Base-by-base conservation (phyloP, 2,329 filamentous ascomycete species). In the Fusarium goolgardi region DNA sequence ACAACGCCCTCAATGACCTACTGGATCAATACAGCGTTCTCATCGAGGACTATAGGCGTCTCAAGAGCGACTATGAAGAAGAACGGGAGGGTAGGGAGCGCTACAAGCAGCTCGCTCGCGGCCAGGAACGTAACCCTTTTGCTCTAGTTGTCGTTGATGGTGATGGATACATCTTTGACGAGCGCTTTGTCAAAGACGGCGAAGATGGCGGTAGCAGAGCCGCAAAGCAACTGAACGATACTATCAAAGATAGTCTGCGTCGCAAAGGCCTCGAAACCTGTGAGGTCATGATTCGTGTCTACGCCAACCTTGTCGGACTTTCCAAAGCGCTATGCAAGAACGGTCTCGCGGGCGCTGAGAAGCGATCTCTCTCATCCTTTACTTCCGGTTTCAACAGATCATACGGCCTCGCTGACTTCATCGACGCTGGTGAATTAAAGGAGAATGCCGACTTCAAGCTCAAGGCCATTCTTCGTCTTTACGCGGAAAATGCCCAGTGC, bases 131-230 rank as follows among this genome's bases (percentile, higher is more conserved):
- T 21, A 86, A 85, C 63, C 83, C 86, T 0, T 90, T 89, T 67
- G 86, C 86, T 2, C 79, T 90, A 3, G 83, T 90, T 9, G 78
- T 90, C 0, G 78, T 90, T 15, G 88, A 90, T 58, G 88, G 87
- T 21, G 87, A 90, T 75, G 86, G 85, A 47, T 89, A 89, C 57
- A 63, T 75, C 50, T 80, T 88, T 71, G 80, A 83, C 34, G 84
- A 87, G 40, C 75, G 79, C 31, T 78, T 86, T 11, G 72, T 87
- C 50, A 76, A 76, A 43, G 79, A 78, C 8, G 82, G 83, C 3
- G 79, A 81, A 41, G 81, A 86, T 4, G 88, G 88, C 16, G 88
- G 88, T 6, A 81, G 82, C 55, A 80, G 77, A 54, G 87, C 87
- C 20, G 87, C 86, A 3, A 81, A 83, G 6, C 77, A 83, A 47